Evolutionary conservation across 2,329 filamentous ascomycete species (phyloP).

Genomic region (Aspergillus sergii): DNA sequence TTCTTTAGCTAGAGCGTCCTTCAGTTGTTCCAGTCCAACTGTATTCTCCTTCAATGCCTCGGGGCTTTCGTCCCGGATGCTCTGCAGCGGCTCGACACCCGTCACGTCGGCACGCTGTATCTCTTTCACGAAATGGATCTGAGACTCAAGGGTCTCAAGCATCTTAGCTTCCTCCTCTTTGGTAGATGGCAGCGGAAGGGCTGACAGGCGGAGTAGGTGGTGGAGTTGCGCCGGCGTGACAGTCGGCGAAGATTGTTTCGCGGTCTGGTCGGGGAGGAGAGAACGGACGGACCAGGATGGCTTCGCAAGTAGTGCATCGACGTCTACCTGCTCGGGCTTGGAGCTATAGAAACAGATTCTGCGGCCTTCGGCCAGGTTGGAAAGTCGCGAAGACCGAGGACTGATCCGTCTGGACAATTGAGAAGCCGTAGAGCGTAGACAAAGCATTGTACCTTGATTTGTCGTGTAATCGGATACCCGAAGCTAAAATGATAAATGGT

Average conservation of each 20-base stretch:
- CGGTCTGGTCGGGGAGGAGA: conserved; percentile 60
- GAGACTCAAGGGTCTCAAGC: conserved; percentile 73
- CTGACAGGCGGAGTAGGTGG: conserved; percentile 86
- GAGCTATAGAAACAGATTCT: conserved; percentile 28
- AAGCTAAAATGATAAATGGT: neutral
- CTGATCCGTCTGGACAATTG: conserved; percentile 19
- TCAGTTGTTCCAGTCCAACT: conserved; percentile 41
- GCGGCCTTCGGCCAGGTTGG: neutral
- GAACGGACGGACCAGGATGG: conserved; percentile 84
- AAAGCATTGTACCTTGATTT: conserved; percentile 10
- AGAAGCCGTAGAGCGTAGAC: conserved; percentile 18
- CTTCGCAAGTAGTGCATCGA: conserved; percentile 60
- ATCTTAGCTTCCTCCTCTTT: conserved; percentile 68
- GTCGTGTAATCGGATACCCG: neutral
- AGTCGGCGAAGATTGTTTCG: conserved; percentile 29
- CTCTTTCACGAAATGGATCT: conserved; percentile 87
- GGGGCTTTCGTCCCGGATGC: conserved; percentile 72
- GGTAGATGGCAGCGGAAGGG: conserved; percentile 72
- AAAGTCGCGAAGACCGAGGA: conserved; percentile 3
- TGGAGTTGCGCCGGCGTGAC: conserved; percentile 70
- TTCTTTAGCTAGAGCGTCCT: conserved; percentile 43
- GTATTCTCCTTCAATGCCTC: conserved; percentile 42
- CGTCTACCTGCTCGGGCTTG: conserved; percentile 26
- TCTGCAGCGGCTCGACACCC: conserved; percentile 71
- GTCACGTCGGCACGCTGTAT: conserved; percentile 78